Conservation (phyloP, 768 basidiomycete genomes). For the Porphyrellus cyaneotinctus region DNA sequence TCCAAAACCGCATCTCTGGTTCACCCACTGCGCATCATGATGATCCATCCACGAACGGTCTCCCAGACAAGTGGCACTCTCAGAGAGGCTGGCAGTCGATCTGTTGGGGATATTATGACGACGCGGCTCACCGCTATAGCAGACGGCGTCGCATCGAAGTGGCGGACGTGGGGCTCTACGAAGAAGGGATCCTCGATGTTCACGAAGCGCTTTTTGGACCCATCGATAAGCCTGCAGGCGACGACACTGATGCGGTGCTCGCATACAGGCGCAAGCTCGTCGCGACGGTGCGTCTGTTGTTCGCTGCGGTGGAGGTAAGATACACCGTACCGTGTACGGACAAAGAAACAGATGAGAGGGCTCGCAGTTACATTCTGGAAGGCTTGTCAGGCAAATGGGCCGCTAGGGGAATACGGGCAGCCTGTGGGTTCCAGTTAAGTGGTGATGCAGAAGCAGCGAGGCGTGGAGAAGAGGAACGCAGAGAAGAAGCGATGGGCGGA, state of each 20-base stretch:
- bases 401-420: slow-evolving; percentile 9
- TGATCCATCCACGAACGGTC: neutral
- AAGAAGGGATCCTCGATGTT: slow-evolving; percentile 8
- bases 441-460: neutral
- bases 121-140: neutral
- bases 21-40: neutral
- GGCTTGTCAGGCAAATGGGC: slow-evolving; percentile 13
- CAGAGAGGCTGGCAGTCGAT: slow-evolving; percentile 11
- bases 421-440: slow-evolving; percentile 13
- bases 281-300: slow-evolving; percentile 2
- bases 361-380: neutral
- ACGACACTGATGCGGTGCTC: neutral
- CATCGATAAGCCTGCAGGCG: neutral
- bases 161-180: slow-evolving; percentile 1
- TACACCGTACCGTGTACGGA: slow-evolving; percentile 11
- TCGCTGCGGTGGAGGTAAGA: slow-evolving; percentile 9
- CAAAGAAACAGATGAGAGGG: neutral
- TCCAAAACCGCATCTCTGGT: neutral
- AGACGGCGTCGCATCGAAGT: neutral
- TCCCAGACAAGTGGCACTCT: neutral
- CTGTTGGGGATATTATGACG: slow-evolving; percentile 14
- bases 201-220: slow-evolving; percentile 9
- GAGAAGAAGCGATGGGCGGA: neutral
- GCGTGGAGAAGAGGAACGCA: neutral
- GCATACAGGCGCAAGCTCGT: slow-evolving; percentile 5